Conservation (phyloP, 2,329 filamentous ascomycete species). For the Trichoderma cornu-damae region DNA sequence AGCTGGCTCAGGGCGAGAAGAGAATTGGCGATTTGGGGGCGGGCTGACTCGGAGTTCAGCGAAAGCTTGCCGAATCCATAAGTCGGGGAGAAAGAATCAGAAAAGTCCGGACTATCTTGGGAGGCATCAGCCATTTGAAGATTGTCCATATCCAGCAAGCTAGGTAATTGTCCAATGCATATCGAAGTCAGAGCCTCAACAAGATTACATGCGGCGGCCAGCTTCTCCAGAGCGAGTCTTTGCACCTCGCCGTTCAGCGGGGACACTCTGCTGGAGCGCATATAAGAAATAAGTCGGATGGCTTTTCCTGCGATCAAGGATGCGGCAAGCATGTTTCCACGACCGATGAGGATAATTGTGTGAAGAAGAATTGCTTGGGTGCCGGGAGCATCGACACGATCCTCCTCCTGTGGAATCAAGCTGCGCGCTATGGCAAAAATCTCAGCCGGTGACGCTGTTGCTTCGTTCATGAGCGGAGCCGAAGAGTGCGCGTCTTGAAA, state of each 20-base stretch:
- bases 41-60: background rate
- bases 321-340: background rate
- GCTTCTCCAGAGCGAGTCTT: background rate
- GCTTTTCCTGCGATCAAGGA: background rate
- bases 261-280: background rate
- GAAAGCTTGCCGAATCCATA: constrained; percentile 2
- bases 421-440: background rate
- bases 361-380: constrained; percentile 8
- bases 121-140: background rate
- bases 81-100: background rate
- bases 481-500: constrained; percentile 11
- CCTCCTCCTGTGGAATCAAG: constrained; percentile 1
- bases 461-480: background rate
- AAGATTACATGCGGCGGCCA: constrained; percentile 3
- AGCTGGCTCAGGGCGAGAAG: background rate
- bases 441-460: background rate
- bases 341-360: constrained; percentile 1
- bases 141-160: background rate
- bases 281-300: background rate
- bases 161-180: background rate
- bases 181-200: background rate
- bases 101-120: background rate
- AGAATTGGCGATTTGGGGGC: background rate
- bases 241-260: background rate
- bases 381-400: background rate